Conservation (phyloP, 108 stramenopile genomes). For the Thalassiosira profunda region DNA sequence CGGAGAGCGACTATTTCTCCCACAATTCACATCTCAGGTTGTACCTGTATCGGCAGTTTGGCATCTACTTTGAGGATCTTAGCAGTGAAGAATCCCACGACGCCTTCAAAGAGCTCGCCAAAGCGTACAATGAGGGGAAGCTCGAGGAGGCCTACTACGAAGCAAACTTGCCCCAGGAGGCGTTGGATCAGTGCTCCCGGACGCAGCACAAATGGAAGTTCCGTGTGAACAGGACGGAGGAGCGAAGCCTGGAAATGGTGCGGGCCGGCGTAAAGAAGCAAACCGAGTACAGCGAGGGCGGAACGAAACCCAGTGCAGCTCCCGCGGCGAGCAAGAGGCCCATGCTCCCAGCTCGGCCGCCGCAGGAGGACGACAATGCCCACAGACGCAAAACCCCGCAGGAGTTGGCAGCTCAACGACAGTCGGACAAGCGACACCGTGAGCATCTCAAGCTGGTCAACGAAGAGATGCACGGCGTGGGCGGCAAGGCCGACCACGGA, state of each 20-base stretch:
- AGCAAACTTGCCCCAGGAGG: constrained; percentile 52
- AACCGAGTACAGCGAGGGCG: constrained; percentile 61
- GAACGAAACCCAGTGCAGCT: not conserved
- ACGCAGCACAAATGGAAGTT: constrained; percentile 84
- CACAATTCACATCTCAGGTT: constrained; percentile 81
- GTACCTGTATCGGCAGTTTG: constrained; percentile 74
- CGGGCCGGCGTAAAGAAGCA: constrained; percentile 73
- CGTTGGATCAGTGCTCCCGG: constrained; percentile 71
- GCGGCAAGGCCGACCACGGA: constrained; percentile 36
- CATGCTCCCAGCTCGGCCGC: not conserved
- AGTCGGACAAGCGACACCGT: constrained; percentile 45
- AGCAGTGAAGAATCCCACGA: constrained; percentile 55
- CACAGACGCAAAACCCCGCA: constrained; percentile 12
- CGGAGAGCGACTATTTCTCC: constrained; percentile 78
- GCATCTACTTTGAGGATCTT: constrained; percentile 77
- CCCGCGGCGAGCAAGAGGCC: not conserved
- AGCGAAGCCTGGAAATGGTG: constrained; percentile 59
- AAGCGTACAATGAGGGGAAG: constrained; percentile 68
- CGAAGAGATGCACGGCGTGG: constrained; percentile 54
- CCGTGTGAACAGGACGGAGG: constrained; percentile 59
- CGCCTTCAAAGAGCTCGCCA: constrained; percentile 68
- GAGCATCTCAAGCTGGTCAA: constrained; percentile 49
- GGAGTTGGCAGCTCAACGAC: constrained; percentile 42
- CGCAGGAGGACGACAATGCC: constrained; percentile 5
- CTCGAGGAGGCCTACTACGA: constrained; percentile 74